These are phyloP conservation scores for Fusarium sp. DNA, from an alignment of 2,329 filamentous ascomycete genomes.

Conservation along the genomic window DNA sequence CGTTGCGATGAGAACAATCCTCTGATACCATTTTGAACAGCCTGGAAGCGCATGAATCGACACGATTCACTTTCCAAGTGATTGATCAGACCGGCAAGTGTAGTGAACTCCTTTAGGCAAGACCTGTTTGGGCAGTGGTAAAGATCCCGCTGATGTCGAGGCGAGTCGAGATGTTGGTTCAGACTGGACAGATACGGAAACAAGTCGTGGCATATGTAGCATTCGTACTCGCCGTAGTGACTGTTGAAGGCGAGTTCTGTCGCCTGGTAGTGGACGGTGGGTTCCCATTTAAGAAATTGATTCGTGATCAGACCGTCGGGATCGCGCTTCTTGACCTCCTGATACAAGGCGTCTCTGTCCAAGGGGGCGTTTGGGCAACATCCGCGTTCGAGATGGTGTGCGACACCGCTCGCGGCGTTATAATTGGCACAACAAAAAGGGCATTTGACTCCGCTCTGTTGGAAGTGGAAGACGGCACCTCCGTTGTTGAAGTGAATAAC, in stretches of 20 bases:
- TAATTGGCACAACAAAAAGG: conserved; percentile 64
- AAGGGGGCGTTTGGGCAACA: conserved; percentile 61
- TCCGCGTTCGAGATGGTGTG: conserved; percentile 67
- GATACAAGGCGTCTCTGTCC: conserved; percentile 61
- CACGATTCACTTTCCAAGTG: conserved; percentile 59
- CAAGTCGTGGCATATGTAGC: conserved; percentile 58
- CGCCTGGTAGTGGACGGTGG: conserved; percentile 51
- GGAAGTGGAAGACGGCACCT: background rate
- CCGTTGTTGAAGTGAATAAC: background rate
- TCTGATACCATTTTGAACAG: conserved; percentile 49
- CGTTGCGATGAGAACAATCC: conserved; percentile 25
- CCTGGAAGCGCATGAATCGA: conserved; percentile 52
- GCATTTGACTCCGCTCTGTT: conserved; percentile 52
- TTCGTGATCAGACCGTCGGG: conserved; percentile 61
- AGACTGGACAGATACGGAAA: conserved; percentile 55
- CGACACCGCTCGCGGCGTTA: conserved; percentile 63
- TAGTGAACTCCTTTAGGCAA: conserved; percentile 54
- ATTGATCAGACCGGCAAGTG: conserved; percentile 54
- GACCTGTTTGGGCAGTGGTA: conserved; percentile 55
- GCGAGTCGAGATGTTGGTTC: conserved; percentile 66
- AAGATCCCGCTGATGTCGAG: conserved; percentile 52
- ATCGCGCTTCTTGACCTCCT: conserved; percentile 59
- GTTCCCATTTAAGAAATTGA: conserved; percentile 60
- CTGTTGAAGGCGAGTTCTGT: conserved; percentile 57
- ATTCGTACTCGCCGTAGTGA: conserved; percentile 43